A percentile compares a stretch with the other conserved stretches of the same genome.
Conservation (phyloP, 2,329 filamentous ascomycete genomes). For the Penicillium freii region DNA sequence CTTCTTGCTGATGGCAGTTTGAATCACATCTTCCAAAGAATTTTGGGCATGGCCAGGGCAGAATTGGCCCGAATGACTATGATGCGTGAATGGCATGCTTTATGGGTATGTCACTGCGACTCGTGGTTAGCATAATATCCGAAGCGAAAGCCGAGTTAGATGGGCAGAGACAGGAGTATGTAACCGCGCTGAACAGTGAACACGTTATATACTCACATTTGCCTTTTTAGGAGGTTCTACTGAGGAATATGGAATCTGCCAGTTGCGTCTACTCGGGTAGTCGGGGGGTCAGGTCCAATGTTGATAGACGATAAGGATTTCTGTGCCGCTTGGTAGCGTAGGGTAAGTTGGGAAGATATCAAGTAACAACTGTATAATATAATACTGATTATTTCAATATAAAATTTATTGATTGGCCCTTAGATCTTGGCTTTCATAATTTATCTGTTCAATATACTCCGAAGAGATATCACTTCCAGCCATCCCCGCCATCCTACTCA, state of each 20-base stretch:
- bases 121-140: not conserved
- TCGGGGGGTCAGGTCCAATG: not conserved
- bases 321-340: not conserved
- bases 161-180: not conserved
- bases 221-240: not conserved
- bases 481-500: not conserved
- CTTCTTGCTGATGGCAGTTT: conserved; percentile 71
- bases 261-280: not conserved
- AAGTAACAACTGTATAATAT: not conserved
- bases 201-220: not conserved
- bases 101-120: not conserved
- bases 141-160: not conserved
- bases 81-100: conserved; percentile 91
- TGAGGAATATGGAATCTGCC: not conserved
- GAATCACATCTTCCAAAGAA: conserved; percentile 77
- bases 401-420: not conserved
- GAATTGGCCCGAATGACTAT: conserved; percentile 97
- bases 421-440: not conserved
- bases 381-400: not conserved
- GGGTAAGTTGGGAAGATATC: not conserved
- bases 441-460: not conserved
- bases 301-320: conserved; percentile 14
- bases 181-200: not conserved
- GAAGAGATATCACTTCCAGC: not conserved
- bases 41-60: conserved; percentile 86